Conservation (phyloP, 495 filamentous ascomycete genomes). For the Antarctomyces pellizariae region DNA sequence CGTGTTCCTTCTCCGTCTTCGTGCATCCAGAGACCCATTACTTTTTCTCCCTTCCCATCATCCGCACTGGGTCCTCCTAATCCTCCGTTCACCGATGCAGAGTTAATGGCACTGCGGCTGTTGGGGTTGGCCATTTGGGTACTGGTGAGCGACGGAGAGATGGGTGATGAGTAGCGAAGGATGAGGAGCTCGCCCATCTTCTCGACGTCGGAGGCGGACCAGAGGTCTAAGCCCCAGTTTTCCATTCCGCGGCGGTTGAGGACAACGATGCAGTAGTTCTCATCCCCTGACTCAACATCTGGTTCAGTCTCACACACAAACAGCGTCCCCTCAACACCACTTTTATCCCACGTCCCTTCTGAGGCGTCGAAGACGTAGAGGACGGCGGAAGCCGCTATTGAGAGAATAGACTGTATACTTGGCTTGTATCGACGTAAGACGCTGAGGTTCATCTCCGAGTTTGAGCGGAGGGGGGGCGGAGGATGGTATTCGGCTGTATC, state of each 20-base stretch:
- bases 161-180: conserved; percentile 6
- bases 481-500: too few species aligned
- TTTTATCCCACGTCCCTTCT: conserved; percentile 49
- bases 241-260: conserved; percentile 16
- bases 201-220: conserved; percentile 13
- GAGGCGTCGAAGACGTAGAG: conserved; percentile 49
- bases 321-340: conserved; percentile 51
- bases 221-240: conserved; percentile 13
- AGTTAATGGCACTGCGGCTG: too few species aligned
- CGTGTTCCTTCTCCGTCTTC: conserved; percentile 1
- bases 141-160: too few species aligned
- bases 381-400: conserved; percentile 54
- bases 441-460: conserved; percentile 58
- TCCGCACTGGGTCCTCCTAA: neutral
- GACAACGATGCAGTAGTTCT: conserved; percentile 14
- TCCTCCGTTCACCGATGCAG: conserved; percentile 2
- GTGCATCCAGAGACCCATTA: conserved; percentile 6
- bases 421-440: conserved; percentile 60
- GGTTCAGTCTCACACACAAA: conserved; percentile 40
- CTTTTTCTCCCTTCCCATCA: conserved; percentile 1
- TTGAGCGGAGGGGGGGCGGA: conserved; percentile 31
- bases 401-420: conserved; percentile 36
- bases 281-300: conserved; percentile 2
- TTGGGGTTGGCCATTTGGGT: too few species aligned
- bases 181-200: conserved; percentile 10